These are phyloP conservation scores for Colletotrichum endophyticum DNA, from an alignment of 2,329 filamentous ascomycete genomes.

Conservation along the genomic window DNA sequence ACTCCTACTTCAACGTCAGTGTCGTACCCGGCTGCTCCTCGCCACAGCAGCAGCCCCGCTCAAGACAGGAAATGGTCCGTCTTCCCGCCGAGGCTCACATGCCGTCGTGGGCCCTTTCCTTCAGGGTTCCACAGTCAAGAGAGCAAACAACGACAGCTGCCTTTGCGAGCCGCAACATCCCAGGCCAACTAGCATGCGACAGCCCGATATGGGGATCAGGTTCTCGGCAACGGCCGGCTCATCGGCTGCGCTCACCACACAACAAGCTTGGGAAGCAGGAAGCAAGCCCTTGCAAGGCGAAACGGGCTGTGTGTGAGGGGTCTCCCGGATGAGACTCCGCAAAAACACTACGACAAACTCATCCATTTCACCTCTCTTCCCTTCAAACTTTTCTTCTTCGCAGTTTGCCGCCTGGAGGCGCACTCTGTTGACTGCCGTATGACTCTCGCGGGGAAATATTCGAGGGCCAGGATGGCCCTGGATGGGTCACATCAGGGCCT, in stretches of 20 bases:
- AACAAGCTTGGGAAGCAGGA: conserved; percentile 15
- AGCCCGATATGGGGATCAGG: conserved; percentile 79
- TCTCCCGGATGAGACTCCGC: not conserved
- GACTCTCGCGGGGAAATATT: too few species aligned
- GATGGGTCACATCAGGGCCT: conserved; percentile 1
- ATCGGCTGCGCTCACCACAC: conserved; percentile 22
- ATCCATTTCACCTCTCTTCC: too few species aligned
- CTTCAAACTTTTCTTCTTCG: too few species aligned
- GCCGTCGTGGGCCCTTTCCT: conserved; percentile 56
- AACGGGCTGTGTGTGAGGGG: too few species aligned
- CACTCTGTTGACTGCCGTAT: too few species aligned
- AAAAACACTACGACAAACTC: too few species aligned
- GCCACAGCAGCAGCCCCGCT: not conserved
- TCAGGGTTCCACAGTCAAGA: conserved; percentile 42
- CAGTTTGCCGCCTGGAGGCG: too few species aligned
- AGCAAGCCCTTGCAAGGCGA: not conserved
- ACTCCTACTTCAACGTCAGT: conserved; percentile 21
- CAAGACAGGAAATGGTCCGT: conserved; percentile 28
- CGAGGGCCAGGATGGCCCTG: too few species aligned
- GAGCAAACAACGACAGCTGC: too few species aligned
- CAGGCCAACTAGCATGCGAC: conserved; percentile 69
- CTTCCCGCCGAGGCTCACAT: conserved; percentile 54
- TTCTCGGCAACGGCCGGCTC: conserved; percentile 60
- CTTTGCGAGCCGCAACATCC: conserved; percentile 57
- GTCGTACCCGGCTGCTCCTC: conserved; percentile 9